Evolutionary conservation across 495 filamentous ascomycete species (phyloP).

Genomic region (Oidiodendron maius): DNA sequence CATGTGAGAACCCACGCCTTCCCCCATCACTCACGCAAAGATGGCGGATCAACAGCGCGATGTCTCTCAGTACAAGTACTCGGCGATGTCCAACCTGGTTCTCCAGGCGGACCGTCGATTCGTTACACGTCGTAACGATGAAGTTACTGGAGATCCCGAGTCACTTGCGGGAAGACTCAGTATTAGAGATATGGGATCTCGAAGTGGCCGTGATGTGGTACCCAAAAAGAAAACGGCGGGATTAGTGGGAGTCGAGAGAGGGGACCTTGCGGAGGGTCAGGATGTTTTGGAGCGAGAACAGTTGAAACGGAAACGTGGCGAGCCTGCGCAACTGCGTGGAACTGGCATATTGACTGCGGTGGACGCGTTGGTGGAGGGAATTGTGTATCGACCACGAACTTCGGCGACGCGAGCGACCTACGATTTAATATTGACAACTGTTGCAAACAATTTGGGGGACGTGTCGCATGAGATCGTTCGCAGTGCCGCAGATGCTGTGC

Average conservation of each 20-base stretch:
- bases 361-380: constrained; percentile 81
- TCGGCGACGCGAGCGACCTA: constrained; percentile 92
- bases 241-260: constrained; percentile 64
- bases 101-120: constrained; percentile 98
- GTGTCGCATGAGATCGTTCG: constrained; percentile 86
- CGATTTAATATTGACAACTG: constrained; percentile 88
- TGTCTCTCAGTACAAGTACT: constrained; percentile 98
- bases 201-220: constrained; percentile 70
- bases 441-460: constrained; percentile 83
- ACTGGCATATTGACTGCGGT: constrained; percentile 78
- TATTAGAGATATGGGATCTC: constrained; percentile 88
- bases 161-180: constrained; percentile 90
- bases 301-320: constrained; percentile 75
- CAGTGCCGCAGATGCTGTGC: constrained; percentile 89
- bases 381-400: constrained; percentile 80
- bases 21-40: constrained; percentile 21
- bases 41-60: constrained; percentile 86
- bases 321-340: constrained; percentile 64
- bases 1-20: neutral
- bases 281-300: constrained; percentile 84
- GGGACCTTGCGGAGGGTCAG: constrained; percentile 74
- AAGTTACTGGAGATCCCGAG: constrained; percentile 95
- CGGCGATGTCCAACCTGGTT: constrained; percentile 99
- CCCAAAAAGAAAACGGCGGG: constrained; percentile 67
- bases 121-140: constrained; percentile 83